phyloP scores from a whole-genome alignment of 2,329 filamentous ascomycete species.

The Tolypocladium endophyticum region DNA sequence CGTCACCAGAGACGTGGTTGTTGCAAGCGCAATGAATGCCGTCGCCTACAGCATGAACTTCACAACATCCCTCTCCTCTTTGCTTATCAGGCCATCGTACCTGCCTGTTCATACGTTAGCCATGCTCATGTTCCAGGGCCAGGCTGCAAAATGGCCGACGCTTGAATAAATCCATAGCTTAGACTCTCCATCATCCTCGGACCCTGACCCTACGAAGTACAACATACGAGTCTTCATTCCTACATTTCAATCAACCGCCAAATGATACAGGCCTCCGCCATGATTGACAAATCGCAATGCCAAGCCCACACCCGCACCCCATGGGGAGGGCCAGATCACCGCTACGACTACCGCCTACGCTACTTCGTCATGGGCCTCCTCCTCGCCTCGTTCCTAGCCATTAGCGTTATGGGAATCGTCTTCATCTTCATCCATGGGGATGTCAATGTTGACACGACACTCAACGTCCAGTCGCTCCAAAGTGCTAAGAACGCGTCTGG shows the following conservation, averaged over 20 bases:
- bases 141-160: neutral
- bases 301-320: constrained; percentile 17
- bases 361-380: constrained; percentile 15
- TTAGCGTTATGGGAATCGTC: constrained; percentile 11
- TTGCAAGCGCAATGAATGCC: neutral
- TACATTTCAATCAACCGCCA: too few relatives aligned
- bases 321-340: constrained; percentile 14
- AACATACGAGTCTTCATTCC: too few relatives aligned
- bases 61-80: neutral
- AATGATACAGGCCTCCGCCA: neutral
- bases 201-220: neutral
- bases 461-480: too few relatives aligned
- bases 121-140: too few relatives aligned
- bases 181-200: neutral
- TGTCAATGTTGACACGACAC: neutral
- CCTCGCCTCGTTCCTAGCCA: constrained; percentile 9
- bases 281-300: constrained; percentile 16
- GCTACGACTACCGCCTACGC: constrained; percentile 14
- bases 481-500: neutral
- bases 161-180: neutral
- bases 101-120: too few relatives aligned
- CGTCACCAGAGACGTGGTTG: neutral
- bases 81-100: neutral
- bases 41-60: neutral
- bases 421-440: constrained; percentile 6